Evolutionary conservation across 345 rosid genomes (phyloP).

Genomic region (Cardamine occulta): DNA sequence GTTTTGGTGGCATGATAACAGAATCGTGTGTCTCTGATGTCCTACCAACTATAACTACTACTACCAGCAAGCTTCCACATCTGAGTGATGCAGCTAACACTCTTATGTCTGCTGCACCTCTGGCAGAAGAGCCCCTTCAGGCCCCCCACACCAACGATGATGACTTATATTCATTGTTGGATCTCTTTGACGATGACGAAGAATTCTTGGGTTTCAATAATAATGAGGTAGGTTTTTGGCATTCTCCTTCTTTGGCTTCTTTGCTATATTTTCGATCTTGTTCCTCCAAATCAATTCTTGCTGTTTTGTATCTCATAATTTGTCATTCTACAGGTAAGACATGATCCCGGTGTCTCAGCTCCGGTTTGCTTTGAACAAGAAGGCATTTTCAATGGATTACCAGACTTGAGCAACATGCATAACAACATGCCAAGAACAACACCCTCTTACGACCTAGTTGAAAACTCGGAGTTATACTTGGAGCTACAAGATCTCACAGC

Average conservation of each 20-base stretch:
- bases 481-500: constrained; percentile 42
- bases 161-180: constrained; percentile 40
- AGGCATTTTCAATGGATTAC: constrained; percentile 24
- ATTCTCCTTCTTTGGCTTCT: not conserved
- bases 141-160: constrained; percentile 18
- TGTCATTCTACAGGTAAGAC: constrained; percentile 28
- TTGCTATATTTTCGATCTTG: not conserved
- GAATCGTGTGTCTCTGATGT: constrained; percentile 33
- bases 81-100: constrained; percentile 25
- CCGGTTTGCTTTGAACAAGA: constrained; percentile 32
- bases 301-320: constrained; percentile 22
- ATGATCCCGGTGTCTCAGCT: constrained; percentile 4
- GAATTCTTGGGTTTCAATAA: constrained; percentile 24
- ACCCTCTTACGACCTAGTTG: constrained; percentile 36
- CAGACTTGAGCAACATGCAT: constrained; percentile 30
- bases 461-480: constrained; percentile 37
- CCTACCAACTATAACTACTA: constrained; percentile 14
- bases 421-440: constrained; percentile 29
- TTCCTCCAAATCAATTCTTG: not conserved
- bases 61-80: constrained; percentile 23
- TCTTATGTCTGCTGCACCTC: constrained; percentile 30
- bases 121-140: constrained; percentile 18
- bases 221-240: constrained; percentile 35
- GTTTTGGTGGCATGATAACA: constrained; percentile 31
- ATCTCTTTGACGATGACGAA: constrained; percentile 36